Evolutionary conservation across 345 rosid species (phyloP).

Genomic region (Eucalyptus urophylla): DNA sequence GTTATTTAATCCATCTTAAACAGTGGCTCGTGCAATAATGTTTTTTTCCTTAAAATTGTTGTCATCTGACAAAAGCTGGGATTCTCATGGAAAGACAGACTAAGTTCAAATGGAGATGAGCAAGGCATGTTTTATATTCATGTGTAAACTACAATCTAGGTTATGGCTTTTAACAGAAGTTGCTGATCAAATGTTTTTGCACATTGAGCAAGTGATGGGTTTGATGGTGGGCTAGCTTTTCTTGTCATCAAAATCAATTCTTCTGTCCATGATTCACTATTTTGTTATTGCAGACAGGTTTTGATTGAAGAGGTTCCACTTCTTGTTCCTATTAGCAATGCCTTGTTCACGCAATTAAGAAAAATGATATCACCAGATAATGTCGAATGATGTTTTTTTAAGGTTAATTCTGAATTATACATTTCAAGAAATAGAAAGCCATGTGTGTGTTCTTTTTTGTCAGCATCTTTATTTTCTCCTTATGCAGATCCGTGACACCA

Average conservation of each 20-base stretch:
- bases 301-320: background rate
- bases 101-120: background rate
- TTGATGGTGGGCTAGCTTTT: background rate
- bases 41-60: background rate
- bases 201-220: background rate
- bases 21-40: background rate
- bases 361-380: background rate
- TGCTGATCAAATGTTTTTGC: background rate
- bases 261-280: background rate
- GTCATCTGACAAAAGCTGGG: background rate
- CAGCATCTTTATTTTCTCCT: background rate
- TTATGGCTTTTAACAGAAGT: background rate
- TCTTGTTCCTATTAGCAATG: background rate
- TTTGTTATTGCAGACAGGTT: background rate
- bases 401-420: background rate
- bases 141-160: background rate
- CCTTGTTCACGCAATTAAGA: background rate
- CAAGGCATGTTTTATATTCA: background rate
- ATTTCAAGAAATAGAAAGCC: background rate
- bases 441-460: background rate
- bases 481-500: slow-evolving; percentile 86
- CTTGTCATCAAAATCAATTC: background rate
- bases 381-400: background rate
- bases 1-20: background rate
- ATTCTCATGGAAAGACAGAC: background rate